phyloP scores from a whole-genome alignment of 2,329 filamentous ascomycete species.

The Pseudocercospora fuligena region DNA sequence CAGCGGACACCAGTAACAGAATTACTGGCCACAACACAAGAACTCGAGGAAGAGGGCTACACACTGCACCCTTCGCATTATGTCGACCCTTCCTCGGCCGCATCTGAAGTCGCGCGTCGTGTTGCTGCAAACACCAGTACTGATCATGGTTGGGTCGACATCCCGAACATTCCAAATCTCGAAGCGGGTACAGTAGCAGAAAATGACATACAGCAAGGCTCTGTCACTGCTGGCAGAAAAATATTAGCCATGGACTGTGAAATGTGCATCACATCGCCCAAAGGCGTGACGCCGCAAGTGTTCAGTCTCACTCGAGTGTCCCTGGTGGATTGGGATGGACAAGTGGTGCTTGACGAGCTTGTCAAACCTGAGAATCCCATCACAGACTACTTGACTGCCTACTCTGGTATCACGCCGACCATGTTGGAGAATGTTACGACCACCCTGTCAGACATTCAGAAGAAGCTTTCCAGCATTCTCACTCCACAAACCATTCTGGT shows the following conservation, averaged over 20 bases:
- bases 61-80: constrained; percentile 80
- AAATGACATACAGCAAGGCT: constrained; percentile 74
- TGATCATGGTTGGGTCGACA: constrained; percentile 81
- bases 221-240: constrained; percentile 79
- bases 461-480: constrained; percentile 71
- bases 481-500: constrained; percentile 74
- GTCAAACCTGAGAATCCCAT: constrained; percentile 91
- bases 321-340: constrained; percentile 82
- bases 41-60: constrained; percentile 83
- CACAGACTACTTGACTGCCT: constrained; percentile 83
- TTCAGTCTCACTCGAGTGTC: constrained; percentile 89
- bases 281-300: constrained; percentile 59
- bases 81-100: constrained; percentile 23
- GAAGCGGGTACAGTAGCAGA: constrained; percentile 72
- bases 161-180: constrained; percentile 64
- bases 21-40: constrained; percentile 72
- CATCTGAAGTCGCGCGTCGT: constrained; percentile 48
- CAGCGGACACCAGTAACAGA: constrained; percentile 81
- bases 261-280: constrained; percentile 83
- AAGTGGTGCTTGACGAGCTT: constrained; percentile 81
- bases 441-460: constrained; percentile 80
- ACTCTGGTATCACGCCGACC: constrained; percentile 85
- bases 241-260: constrained; percentile 90
- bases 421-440: constrained; percentile 85
- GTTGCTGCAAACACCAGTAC: constrained; percentile 53